Base-by-base conservation (phyloP, 2,329 filamentous ascomycete genomes). In the Coniochaeta pulveracea region DNA sequence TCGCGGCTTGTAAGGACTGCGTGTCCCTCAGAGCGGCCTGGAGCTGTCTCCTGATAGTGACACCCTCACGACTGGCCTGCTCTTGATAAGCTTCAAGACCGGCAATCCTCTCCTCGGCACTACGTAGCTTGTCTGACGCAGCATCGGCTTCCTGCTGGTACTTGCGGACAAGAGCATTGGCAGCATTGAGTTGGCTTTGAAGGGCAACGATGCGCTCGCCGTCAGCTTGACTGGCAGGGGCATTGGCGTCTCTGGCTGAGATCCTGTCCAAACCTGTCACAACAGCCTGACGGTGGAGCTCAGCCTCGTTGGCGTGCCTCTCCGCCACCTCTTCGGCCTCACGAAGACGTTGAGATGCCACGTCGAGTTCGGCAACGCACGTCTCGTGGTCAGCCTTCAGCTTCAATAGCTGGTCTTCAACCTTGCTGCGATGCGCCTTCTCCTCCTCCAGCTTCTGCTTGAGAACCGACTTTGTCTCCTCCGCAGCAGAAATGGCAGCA, bases 31-130 rank as follows among this genome's bases (percentile, higher is more conserved):
- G 67, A 4, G 84, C 77, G 17, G 76, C 70, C 53, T 96, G 91
- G 34, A 98, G 70, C 51, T 96, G 89, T 51, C 91, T 80, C 35
- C 91, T 77, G 43, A 96, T 85, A 22, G 79, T 76, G 35, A 98
- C 76, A 31, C 86, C 86, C 56, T 98, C 93, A 27, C 91, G 76
- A 56, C 88, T 96, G 4, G 88, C 82, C 57, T 98, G 91, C 52
- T 98, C 91, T 58, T 98, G 91, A 54, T 96, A 96, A 18, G 86
- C 85, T 55, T 98, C 91, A 4, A 98, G 70, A 6, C 91, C 91
- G 5, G 91, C 93, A 53, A 98, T 96, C 26, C 91, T 79, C 61
- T 96, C 93, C 58, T 98, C 93, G 4, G 91, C 91, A 37, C 81
- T 81, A 34, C 91, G 81, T 34, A 98, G 67, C 52, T 88, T 93